A percentile compares a stretch with the other conserved stretches of the same genome.
Evolutionary conservation across 2,329 filamentous ascomycete species (phyloP).

Genomic region (Juglanconis sp.): DNA sequence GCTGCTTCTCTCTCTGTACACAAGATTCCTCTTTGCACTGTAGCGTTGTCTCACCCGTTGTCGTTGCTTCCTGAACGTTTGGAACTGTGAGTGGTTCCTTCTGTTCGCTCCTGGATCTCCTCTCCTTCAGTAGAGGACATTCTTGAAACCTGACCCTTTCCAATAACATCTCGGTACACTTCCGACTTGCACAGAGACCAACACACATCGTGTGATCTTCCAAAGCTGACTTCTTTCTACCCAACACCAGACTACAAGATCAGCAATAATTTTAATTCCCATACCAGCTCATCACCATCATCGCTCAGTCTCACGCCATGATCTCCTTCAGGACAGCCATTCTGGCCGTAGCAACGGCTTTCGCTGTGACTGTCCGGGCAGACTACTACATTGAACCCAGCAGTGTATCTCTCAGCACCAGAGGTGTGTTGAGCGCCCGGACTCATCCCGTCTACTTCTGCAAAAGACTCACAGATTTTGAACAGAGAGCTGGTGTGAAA

Average conservation of each 20-base stretch:
- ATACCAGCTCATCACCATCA: neutral
- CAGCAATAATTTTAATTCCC: neutral
- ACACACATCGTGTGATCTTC: neutral
- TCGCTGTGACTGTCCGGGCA: slow-evolving; percentile 51
- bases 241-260: neutral
- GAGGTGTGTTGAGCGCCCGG: slow-evolving; percentile 44
- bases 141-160: neutral
- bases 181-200: neutral
- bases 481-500: slow-evolving; percentile 63
- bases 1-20: neutral
- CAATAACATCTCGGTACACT: neutral
- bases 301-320: slow-evolving; percentile 38
- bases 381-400: slow-evolving; percentile 62
- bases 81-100: slow-evolving; percentile 1
- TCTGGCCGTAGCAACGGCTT: slow-evolving; percentile 51
- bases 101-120: neutral
- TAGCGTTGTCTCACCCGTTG: neutral
- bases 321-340: slow-evolving; percentile 50
- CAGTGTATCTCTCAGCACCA: slow-evolving; percentile 49
- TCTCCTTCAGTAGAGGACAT: neutral
- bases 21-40: neutral
- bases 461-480: neutral
- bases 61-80: neutral
- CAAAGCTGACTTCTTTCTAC: neutral
- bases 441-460: neutral